Percentiles rank a stretch among this genome's conserved stretches.
Evolutionary conservation across 345 rosid species (phyloP).

Genomic region (Lagerstroemia speciosa): DNA sequence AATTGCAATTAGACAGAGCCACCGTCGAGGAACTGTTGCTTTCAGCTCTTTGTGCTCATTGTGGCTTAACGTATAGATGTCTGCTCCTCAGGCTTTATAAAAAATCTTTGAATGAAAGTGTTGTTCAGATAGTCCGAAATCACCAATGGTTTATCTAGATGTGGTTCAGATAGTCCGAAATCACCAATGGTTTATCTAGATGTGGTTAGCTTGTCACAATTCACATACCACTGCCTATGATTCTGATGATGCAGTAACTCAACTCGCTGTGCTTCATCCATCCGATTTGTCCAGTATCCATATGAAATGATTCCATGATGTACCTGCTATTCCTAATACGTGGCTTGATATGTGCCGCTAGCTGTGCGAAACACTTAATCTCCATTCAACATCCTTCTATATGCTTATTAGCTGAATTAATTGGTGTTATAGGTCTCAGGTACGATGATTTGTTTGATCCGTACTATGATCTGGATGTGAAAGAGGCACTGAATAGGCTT

Average conservation of each 20-base stretch:
- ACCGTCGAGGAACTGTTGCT: not conserved
- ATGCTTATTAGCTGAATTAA: not conserved
- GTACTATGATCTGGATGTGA: constrained; percentile 16
- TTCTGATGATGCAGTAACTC: not conserved
- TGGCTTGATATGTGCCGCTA: not conserved
- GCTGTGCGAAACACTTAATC: not conserved
- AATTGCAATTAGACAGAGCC: not conserved
- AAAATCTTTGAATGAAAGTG: too few species aligned
- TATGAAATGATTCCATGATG: not conserved
- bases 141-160: not conserved
- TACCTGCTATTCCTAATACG: not conserved
- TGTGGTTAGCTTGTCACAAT: not conserved
- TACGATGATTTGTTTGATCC: constrained; percentile 20
- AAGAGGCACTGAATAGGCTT: constrained; percentile 17
- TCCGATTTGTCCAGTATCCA: not conserved
- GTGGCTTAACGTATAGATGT: too few species aligned
- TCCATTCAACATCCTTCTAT: not conserved
- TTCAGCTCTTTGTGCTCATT: not conserved
- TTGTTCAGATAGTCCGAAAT: not conserved
- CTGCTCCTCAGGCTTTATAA: too few species aligned
- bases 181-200: not conserved
- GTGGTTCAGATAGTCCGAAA: too few species aligned
- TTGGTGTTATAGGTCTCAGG: constrained; percentile 14
- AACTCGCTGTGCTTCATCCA: not conserved
- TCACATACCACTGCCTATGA: not conserved